Conservation (phyloP, 2,329 filamentous ascomycete species). For the Hymenotorrendiella dingleyae region DNA sequence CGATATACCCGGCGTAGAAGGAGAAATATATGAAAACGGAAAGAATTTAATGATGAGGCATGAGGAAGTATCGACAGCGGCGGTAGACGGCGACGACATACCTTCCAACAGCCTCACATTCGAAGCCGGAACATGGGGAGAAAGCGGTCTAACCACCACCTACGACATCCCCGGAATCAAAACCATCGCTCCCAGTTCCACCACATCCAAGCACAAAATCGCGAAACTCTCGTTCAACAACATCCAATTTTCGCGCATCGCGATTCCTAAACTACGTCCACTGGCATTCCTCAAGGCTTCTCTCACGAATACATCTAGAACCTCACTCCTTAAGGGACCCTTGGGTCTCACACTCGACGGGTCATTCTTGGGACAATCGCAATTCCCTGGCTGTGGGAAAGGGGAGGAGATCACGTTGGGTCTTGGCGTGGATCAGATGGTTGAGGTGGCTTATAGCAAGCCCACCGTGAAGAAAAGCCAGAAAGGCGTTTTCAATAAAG, state of each 20-base stretch:
- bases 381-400: conserved; percentile 48
- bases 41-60: not conserved
- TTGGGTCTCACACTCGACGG: conserved; percentile 58
- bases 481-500: conserved; percentile 47
- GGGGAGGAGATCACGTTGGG: conserved; percentile 48
- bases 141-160: conserved; percentile 50
- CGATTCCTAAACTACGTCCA: conserved; percentile 55
- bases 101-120: conserved; percentile 33
- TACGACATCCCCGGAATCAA: conserved; percentile 56
- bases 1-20: not conserved
- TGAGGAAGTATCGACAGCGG: conserved; percentile 12
- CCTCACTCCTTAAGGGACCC: conserved; percentile 50
- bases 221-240: conserved; percentile 46
- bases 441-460: conserved; percentile 49
- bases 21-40: not conserved
- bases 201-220: conserved; percentile 53
- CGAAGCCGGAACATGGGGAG: conserved; percentile 50
- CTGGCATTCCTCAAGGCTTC: conserved; percentile 54
- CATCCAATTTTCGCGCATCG: conserved; percentile 49
- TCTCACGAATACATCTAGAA: conserved; percentile 48
- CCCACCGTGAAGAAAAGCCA: conserved; percentile 47
- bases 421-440: conserved; percentile 54
- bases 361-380: conserved; percentile 52
- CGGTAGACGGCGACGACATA: conserved; percentile 2
- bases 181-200: conserved; percentile 46